phyloP scores from a whole-genome alignment of 2,329 filamentous ascomycete species.

The Diplodia corticola region DNA sequence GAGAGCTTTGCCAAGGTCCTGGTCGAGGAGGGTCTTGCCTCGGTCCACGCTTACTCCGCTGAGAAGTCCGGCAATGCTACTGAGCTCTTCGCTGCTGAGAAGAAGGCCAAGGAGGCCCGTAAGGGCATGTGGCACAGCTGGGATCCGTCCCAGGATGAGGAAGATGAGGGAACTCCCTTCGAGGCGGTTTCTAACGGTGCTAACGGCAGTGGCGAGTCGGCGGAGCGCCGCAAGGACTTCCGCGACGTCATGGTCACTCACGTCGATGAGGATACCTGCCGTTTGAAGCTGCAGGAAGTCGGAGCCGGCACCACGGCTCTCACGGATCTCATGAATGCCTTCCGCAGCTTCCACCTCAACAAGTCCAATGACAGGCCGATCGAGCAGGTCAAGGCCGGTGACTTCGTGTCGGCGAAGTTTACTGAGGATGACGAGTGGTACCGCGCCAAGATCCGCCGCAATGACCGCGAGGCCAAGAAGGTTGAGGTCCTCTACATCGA shows the following conservation, averaged over 20 bases:
- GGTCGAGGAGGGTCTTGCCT: slow-evolving; percentile 89
- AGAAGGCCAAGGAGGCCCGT: slow-evolving; percentile 81
- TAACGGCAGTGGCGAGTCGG: slow-evolving; percentile 54
- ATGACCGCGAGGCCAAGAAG: slow-evolving; percentile 83
- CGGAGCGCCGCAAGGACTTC: slow-evolving; percentile 79
- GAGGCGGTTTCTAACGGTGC: slow-evolving; percentile 48
- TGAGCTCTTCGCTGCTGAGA: slow-evolving; percentile 84
- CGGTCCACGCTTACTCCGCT: slow-evolving; percentile 91
- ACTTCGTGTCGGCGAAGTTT: slow-evolving; percentile 89
- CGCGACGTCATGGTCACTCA: slow-evolving; percentile 91
- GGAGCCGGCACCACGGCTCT: slow-evolving; percentile 82
- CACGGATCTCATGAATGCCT: slow-evolving; percentile 84
- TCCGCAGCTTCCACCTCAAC: slow-evolving; percentile 87
- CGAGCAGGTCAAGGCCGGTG: slow-evolving; percentile 81
- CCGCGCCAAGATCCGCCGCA: slow-evolving; percentile 83
- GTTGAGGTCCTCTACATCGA: slow-evolving; percentile 93
- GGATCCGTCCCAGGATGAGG: slow-evolving; percentile 83
- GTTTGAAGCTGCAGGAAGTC: slow-evolving; percentile 87
- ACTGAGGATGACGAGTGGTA: slow-evolving; percentile 91
- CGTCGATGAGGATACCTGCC: slow-evolving; percentile 74
- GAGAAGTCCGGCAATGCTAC: slow-evolving; percentile 89
- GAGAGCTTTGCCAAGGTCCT: slow-evolving; percentile 94
- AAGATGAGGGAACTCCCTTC: slow-evolving; percentile 51
- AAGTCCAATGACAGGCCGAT: slow-evolving; percentile 75
- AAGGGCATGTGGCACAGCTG: slow-evolving; percentile 94